phyloP scores from a whole-genome alignment of 371 early-diverging fungal species.

The Syncephalis plumigaleata region DNA sequence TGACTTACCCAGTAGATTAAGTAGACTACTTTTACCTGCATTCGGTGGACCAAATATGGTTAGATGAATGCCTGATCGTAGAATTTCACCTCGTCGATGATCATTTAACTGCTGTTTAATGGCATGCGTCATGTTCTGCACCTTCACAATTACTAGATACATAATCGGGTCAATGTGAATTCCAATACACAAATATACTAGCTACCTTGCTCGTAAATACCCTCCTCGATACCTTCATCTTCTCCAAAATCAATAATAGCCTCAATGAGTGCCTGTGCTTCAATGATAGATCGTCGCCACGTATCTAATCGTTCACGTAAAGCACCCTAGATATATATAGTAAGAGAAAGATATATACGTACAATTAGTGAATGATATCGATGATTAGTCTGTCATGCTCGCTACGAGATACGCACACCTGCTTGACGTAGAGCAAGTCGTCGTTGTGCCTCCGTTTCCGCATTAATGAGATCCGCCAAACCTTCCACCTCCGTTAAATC shows the following conservation, averaged over 20 bases:
- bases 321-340: constrained; percentile 26
- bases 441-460: constrained; percentile 66
- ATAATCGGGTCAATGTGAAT: neutral
- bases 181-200: neutral
- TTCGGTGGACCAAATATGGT: constrained; percentile 69
- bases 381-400: too few species aligned
- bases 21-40: constrained; percentile 62
- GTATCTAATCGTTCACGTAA: constrained; percentile 33
- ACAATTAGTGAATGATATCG: neutral
- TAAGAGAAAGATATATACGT: neutral
- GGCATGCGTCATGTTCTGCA: constrained; percentile 8
- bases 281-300: constrained; percentile 43
- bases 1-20: constrained; percentile 40
- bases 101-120: constrained; percentile 40
- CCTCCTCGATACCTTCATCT: constrained; percentile 65
- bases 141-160: constrained; percentile 9
- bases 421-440: constrained; percentile 50
- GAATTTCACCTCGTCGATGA: constrained; percentile 48
- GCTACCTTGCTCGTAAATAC: constrained; percentile 31
- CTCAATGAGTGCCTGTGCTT: constrained; percentile 45
- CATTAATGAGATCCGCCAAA: constrained; percentile 57
- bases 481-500: constrained; percentile 70
- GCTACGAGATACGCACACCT: constrained; percentile 19
- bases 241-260: constrained; percentile 74
- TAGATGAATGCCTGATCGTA: constrained; percentile 49